These are phyloP conservation scores for Pulveroboletus sp. DNA, from an alignment of 768 basidiomycete genomes.

Conservation along the genomic window DNA sequence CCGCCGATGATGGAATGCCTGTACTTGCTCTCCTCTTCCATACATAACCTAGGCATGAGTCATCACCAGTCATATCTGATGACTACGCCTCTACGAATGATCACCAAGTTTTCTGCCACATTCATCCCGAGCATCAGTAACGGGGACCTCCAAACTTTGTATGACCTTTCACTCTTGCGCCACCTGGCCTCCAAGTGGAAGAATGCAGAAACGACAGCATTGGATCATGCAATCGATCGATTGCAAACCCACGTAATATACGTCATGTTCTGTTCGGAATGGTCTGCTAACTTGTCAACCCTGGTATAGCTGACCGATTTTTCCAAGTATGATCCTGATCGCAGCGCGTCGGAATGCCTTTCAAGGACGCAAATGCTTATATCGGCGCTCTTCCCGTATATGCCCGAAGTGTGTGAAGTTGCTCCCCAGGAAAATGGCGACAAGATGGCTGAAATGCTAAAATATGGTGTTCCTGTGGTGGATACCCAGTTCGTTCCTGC, in stretches of 20 bases:
- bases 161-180: constrained; percentile 51
- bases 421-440: constrained; percentile 30
- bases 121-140: constrained; percentile 34
- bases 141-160: constrained; percentile 31
- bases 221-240: constrained; percentile 30
- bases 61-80: constrained; percentile 35
- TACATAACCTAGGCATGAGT: constrained; percentile 55
- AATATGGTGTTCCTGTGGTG: constrained; percentile 48
- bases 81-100: constrained; percentile 36
- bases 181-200: constrained; percentile 37
- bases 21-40: constrained; percentile 47
- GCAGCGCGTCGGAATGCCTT: constrained; percentile 43
- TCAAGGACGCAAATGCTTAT: constrained; percentile 60
- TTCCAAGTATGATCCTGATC: constrained; percentile 21
- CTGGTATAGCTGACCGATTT: constrained; percentile 15
- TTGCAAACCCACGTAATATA: constrained; percentile 27
- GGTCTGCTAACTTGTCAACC: neutral
- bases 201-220: constrained; percentile 7
- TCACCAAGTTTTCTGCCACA: constrained; percentile 35
- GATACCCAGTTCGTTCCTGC: constrained; percentile 58
- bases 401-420: constrained; percentile 16
- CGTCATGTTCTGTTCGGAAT: neutral
- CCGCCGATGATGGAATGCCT: constrained; percentile 53
- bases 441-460: constrained; percentile 45
- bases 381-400: constrained; percentile 51